These are phyloP conservation scores for Neurospora sp. DNA, from an alignment of 495 filamentous ascomycete species.

Conservation along the genomic window DNA sequence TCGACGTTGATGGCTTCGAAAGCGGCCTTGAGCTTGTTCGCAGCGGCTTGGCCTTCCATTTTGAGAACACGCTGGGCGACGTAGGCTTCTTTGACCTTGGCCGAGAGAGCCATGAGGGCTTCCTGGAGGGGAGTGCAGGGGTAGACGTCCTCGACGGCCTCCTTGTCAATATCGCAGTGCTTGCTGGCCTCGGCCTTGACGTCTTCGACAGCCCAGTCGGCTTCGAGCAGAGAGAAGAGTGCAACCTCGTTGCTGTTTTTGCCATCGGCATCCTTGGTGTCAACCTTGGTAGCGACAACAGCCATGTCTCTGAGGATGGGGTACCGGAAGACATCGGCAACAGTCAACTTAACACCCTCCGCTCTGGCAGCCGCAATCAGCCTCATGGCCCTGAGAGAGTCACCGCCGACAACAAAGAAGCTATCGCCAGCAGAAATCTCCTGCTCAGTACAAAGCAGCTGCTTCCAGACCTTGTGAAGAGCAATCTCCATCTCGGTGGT, in stretches of 20 bases:
- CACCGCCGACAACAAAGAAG: constrained; percentile 46
- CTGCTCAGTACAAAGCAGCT: constrained; percentile 18
- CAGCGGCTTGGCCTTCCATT: constrained; percentile 18
- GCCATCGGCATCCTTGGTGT: neutral
- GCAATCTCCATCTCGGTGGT: constrained; percentile 20
- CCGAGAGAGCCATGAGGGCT: constrained; percentile 53
- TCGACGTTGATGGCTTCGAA: constrained; percentile 37
- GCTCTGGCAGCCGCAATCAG: constrained; percentile 35
- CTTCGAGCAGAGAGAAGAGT: constrained; percentile 23
- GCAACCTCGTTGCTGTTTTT: neutral
- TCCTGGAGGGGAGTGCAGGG: constrained; percentile 66
- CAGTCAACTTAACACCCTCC: constrained; percentile 27
- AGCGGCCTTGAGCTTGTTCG: constrained; percentile 36
- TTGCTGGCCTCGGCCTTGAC: constrained; percentile 17
- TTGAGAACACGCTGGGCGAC: constrained; percentile 40
- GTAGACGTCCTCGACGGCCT: constrained; percentile 49
- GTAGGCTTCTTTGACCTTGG: constrained; percentile 46
- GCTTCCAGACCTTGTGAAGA: constrained; percentile 19
- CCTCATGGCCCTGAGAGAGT: constrained; percentile 45
- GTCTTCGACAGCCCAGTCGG: constrained; percentile 14
- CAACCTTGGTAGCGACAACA: constrained; percentile 9
- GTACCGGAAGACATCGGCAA: constrained; percentile 35
- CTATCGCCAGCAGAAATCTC: constrained; percentile 27
- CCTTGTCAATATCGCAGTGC: constrained; percentile 17
- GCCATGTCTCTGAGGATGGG: constrained; percentile 32